A percentile compares a stretch with the other conserved stretches of the same genome.
Conservation (phyloP, 176 grass and related monocot genomes). For the Raddia distichophylla region DNA sequence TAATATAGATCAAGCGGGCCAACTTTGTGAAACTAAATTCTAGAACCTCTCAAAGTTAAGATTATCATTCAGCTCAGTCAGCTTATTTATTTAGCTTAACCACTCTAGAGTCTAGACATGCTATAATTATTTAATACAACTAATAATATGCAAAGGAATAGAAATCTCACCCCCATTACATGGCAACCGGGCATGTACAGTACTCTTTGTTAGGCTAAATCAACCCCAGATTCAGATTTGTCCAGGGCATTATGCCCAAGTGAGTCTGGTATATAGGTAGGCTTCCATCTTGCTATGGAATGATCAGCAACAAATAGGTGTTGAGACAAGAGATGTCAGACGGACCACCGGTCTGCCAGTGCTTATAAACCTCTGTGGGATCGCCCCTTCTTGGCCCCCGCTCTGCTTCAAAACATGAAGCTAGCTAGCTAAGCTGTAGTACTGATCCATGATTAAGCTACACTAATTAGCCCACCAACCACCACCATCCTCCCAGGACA, state of each 20-base stretch:
- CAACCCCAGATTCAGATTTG: neutral
- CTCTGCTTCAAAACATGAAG: neutral
- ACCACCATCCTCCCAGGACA: slow-evolving; percentile 38
- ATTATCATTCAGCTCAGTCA: too few species aligned
- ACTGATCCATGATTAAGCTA: slow-evolving; percentile 40
- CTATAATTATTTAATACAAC: too few species aligned
- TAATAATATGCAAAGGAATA: neutral
- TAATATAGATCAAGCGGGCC: too few species aligned
- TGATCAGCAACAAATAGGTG: neutral
- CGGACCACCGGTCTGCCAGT: neutral
- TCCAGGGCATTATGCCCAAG: neutral
- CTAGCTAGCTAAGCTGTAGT: neutral
- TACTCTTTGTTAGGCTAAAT: neutral
- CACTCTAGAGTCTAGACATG: too few species aligned
- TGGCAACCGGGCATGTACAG: neutral
- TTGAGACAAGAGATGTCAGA: neutral
- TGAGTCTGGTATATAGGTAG: neutral
- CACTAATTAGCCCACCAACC: slow-evolving; percentile 45
- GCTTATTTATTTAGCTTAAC: too few species aligned
- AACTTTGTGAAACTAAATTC: too few species aligned
- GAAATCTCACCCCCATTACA: neutral
- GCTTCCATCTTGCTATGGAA: neutral
- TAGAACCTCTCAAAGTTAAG: too few species aligned
- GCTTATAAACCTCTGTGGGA: neutral
- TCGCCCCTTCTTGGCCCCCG: neutral